Conservation (phyloP, 225 moss, liverwort and hornwort genomes). For the Antitrichia curtipendula region DNA sequence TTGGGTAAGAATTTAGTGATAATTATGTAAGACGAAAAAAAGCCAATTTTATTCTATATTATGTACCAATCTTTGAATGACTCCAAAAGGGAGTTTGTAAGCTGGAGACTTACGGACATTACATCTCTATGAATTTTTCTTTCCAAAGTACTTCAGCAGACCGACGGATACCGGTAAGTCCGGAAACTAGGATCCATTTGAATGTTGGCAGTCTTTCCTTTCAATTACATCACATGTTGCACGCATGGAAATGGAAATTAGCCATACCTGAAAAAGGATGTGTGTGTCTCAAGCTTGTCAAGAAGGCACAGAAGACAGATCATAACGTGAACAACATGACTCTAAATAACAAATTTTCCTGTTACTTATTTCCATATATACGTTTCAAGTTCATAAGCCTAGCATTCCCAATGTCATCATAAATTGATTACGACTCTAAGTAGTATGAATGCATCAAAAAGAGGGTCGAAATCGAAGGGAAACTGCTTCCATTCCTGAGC, state of each 20-base stretch:
- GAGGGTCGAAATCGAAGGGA: not conserved
- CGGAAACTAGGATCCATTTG: not conserved
- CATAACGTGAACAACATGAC: not conserved
- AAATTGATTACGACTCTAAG: not conserved
- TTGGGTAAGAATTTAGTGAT: too few relatives aligned
- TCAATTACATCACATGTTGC: not conserved
- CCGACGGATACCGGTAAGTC: not conserved
- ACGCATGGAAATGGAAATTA: not conserved
- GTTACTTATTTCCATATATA: not conserved
- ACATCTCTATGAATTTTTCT: not conserved
- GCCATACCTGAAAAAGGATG: not conserved
- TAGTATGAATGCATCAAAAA: not conserved
- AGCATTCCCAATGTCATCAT: not conserved
- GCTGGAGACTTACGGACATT: not conserved
- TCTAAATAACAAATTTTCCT: not conserved
- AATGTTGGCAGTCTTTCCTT: not conserved
- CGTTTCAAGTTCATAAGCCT: not conserved
- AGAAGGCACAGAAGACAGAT: not conserved
- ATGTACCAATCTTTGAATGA: too few relatives aligned
- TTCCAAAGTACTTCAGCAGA: not conserved
- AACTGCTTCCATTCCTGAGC: not conserved
- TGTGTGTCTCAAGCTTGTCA: not conserved
- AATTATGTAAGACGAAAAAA: too few relatives aligned
- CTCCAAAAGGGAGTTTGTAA: too few relatives aligned
- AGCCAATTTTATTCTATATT: too few relatives aligned